Conservation (phyloP, 768 basidiomycete species). For the Lepiota brunneoincarnata region DNA sequence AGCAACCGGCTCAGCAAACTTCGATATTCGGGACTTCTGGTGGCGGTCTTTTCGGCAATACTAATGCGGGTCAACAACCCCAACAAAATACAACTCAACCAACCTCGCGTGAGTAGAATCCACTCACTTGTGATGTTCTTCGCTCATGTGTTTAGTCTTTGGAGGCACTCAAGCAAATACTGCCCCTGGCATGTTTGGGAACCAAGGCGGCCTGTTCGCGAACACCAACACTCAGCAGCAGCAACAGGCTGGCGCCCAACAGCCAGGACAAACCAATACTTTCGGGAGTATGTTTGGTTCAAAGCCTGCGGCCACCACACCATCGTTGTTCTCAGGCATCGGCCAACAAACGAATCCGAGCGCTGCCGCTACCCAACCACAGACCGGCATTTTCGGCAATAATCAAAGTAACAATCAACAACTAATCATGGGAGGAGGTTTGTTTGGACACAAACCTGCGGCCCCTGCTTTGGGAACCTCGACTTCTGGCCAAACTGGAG, state of each 20-base stretch:
- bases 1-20: slow-evolving; percentile 29
- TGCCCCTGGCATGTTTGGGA: slow-evolving; percentile 10
- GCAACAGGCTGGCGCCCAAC: slow-evolving; percentile 19
- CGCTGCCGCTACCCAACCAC: slow-evolving; percentile 28
- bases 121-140: background rate
- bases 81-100: slow-evolving; percentile 17
- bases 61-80: slow-evolving; percentile 15
- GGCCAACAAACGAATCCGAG: slow-evolving; percentile 37
- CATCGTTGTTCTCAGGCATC: slow-evolving; percentile 40
- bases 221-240: slow-evolving; percentile 20
- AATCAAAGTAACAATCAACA: slow-evolving; percentile 41
- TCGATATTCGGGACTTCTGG: slow-evolving; percentile 16
- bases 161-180: slow-evolving; percentile 15
- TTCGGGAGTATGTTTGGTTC: slow-evolving; percentile 43
- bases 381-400: slow-evolving; percentile 47
- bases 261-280: slow-evolving; percentile 19
- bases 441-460: slow-evolving; percentile 54
- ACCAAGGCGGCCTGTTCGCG: slow-evolving; percentile 10
- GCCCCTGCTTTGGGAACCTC: slow-evolving; percentile 37
- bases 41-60: slow-evolving; percentile 9
- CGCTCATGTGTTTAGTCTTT: slow-evolving; percentile 16
- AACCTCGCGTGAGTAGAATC: slow-evolving; percentile 14
- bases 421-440: slow-evolving; percentile 40
- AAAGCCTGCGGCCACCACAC: slow-evolving; percentile 36
- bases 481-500: slow-evolving; percentile 36